Conservation (phyloP, 805 yeast genomes). For the Nakazawaea wyomingensis region DNA sequence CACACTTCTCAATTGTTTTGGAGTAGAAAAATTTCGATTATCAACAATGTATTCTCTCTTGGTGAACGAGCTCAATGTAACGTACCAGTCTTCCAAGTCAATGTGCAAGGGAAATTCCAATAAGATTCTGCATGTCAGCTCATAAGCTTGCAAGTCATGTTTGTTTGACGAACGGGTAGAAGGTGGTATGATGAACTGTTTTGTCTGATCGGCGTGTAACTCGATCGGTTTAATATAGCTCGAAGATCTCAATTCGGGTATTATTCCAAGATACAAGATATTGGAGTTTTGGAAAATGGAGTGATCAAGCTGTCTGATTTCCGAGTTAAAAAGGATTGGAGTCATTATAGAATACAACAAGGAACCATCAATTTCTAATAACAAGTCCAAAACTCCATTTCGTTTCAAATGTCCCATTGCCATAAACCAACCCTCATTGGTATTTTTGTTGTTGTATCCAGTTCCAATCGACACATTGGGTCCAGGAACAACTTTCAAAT, state of each 20-base stretch:
- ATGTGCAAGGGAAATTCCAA: constrained; percentile 61
- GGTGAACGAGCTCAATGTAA: constrained; percentile 60
- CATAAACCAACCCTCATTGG: constrained; percentile 62
- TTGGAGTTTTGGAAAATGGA: constrained; percentile 58
- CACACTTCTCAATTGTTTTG: constrained; percentile 44
- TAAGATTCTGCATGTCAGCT: constrained; percentile 32
- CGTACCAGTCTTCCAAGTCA: constrained; percentile 75
- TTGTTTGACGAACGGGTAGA: neutral
- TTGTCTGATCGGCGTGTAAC: neutral
- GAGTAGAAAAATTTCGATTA: constrained; percentile 20
- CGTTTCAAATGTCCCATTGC: constrained; percentile 67
- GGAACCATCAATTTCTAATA: constrained; percentile 61
- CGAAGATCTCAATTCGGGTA: constrained; percentile 46
- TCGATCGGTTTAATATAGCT: constrained; percentile 27
- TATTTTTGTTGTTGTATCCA: constrained; percentile 2
- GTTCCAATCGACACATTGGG: constrained; percentile 20
- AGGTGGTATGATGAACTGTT: constrained; percentile 9
- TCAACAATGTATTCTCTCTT: constrained; percentile 43
- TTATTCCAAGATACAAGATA: constrained; percentile 51
- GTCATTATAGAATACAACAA: constrained; percentile 55
- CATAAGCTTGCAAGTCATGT: constrained; percentile 13
- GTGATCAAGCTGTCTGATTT: constrained; percentile 58
- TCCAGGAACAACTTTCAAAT: constrained; percentile 24
- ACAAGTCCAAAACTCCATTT: constrained; percentile 55
- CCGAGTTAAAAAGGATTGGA: constrained; percentile 46